Conservation (phyloP, 2,329 filamentous ascomycete species). For the Alternaria sp. region DNA sequence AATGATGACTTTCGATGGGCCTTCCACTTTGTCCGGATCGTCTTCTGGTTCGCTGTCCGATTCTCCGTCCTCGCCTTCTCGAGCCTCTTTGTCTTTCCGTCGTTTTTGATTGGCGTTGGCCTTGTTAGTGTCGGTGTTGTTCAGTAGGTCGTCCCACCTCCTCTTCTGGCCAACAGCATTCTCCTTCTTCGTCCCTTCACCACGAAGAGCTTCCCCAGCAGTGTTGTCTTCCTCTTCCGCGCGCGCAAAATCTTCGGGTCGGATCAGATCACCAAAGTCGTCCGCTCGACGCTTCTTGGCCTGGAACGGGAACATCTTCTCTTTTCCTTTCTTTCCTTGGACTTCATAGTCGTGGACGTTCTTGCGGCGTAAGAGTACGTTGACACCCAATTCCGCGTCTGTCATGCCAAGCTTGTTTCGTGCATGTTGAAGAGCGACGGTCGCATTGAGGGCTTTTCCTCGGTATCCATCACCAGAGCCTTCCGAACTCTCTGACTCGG, state of each 20-base stretch:
- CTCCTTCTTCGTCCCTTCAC: conserved; percentile 57
- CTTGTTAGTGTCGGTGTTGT: conserved; percentile 47
- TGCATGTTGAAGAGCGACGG: conserved; percentile 81
- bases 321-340: conserved; percentile 86
- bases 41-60: conserved; percentile 58
- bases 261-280: conserved; percentile 92
- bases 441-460: conserved; percentile 88
- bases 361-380: conserved; percentile 85
- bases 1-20: conserved; percentile 78
- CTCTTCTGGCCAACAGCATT: conserved; percentile 81
- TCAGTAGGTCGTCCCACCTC: conserved; percentile 80
- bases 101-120: conserved; percentile 63
- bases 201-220: conserved; percentile 68
- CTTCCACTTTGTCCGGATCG: conserved; percentile 62
- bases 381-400: conserved; percentile 90
- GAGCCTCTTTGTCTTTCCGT: conserved; percentile 51
- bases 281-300: conserved; percentile 80
- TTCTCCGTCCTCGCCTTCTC: conserved; percentile 41
- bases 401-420: conserved; percentile 79
- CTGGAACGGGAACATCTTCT: conserved; percentile 89
- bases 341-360: conserved; percentile 94
- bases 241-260: conserved; percentile 89
- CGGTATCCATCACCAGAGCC: conserved; percentile 78
- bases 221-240: conserved; percentile 87
- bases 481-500: conserved; percentile 84